Evolutionary conservation across 768 basidiomycete species (phyloP), one percentile per base, ranked within the genome.

Genomic region (Amanita exitialis): DNA sequence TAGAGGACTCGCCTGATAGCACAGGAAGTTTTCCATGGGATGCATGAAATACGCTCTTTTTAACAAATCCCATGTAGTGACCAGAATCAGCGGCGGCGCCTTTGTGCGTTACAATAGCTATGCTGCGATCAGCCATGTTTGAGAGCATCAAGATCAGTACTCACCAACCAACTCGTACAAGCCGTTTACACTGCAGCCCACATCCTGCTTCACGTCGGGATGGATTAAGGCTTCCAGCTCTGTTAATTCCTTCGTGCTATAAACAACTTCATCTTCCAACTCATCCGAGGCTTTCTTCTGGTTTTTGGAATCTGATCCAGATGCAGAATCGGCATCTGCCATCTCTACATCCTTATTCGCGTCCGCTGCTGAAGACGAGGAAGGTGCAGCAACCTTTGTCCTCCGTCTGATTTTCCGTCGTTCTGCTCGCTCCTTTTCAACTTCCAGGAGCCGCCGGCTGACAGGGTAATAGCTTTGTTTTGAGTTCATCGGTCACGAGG

Each of bases 21-120:
- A 60, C 53, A 30, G 62, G 27, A n/a, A 55, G 43, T 34, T 54
- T 56, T 34, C 57, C 54, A 55, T 62, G 65, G 18, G 67, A 59
- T 3, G 69, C 70, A 47, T 80, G 77, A 69, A 88, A 80, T 16
- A 77, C 77, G 56, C 76, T 78, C 71, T 86, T 89, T 69, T 88
- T 87, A 25, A 86, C 87, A 68, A 86, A 97, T 1, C 82, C 92
- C 20, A 97, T 93, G 62, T 98, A 98, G 67, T 98, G 95, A 2
- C 94, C 95, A 0, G 90, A 82, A 61, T 98, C 96, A 0, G 96
- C 94, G 0, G 86, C 86, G 0, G 93, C 80, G 9, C 96, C 96
- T 66, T 99, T 99, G 76, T 98, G 96, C 18, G 93, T 95, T 10
- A 99, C 83, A 61, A 99, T 87, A 6, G 86, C 92, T 91, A 60